A percentile compares a stretch with the other conserved stretches of the same genome.
Evolutionary conservation across 1,284 basidiomycete species (phyloP).

Genomic region (Boletus semigastroideus): DNA sequence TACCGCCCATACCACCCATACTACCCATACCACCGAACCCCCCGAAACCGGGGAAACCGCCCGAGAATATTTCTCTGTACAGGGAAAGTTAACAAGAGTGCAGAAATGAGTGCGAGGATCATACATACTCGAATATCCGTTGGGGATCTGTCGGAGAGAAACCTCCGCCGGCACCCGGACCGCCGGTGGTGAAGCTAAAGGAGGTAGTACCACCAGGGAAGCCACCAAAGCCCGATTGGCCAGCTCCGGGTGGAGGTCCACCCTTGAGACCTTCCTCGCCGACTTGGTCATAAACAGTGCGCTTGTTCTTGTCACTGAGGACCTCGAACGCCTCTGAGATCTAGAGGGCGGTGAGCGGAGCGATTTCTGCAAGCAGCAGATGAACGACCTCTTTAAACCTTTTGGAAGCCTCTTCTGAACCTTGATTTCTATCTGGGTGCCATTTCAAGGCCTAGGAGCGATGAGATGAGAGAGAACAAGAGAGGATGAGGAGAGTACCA

Average conservation of each 20-base stretch:
- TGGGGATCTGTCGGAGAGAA: slow-evolving; percentile 84
- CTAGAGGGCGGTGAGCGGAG: slow-evolving; percentile 38
- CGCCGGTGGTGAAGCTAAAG: slow-evolving; percentile 59
- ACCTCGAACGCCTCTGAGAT: slow-evolving; percentile 98
- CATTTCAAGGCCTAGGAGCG: slow-evolving; percentile 74
- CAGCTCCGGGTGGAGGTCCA: slow-evolving; percentile 44
- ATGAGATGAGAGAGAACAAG: slow-evolving; percentile 41
- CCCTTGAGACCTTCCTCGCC: slow-evolving; percentile 95
- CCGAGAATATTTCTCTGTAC: slow-evolving; percentile 66
- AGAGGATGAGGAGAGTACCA: slow-evolving; percentile 43
- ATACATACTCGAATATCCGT: slow-evolving; percentile 85
- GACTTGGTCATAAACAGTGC: slow-evolving; percentile 91
- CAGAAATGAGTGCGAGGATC: neutral
- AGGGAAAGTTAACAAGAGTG: slow-evolving; percentile 19
- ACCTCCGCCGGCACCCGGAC: slow-evolving; percentile 50
- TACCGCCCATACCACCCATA: slow-evolving; percentile 31
- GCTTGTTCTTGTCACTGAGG: slow-evolving; percentile 91
- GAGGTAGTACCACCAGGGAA: slow-evolving; percentile 55
- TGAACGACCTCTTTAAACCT: slow-evolving; percentile 88
- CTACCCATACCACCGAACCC: too few relatives aligned
- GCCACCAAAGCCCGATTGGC: slow-evolving; percentile 49
- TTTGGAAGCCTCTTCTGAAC: slow-evolving; percentile 79
- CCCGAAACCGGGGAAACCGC: slow-evolving; percentile 35
- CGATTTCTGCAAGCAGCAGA: neutral
- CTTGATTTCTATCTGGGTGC: slow-evolving; percentile 89